Conservation (phyloP, 2,329 filamentous ascomycete species). For the Orbilia brochopaga region DNA sequence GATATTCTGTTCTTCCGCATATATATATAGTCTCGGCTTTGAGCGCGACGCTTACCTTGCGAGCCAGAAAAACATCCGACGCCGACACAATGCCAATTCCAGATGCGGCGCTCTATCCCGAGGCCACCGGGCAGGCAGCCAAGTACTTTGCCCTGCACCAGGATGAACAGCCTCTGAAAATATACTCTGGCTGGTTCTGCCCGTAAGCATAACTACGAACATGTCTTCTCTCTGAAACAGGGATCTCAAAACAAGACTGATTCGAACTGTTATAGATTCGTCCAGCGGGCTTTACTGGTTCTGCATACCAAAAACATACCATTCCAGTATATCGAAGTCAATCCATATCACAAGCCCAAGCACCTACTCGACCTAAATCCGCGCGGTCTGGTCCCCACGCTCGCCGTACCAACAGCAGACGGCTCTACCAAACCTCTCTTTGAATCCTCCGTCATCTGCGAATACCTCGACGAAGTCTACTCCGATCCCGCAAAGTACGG, state of each 20-base stretch:
- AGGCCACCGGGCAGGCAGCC: constrained; percentile 43
- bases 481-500: constrained; percentile 58
- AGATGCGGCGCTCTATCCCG: constrained; percentile 34
- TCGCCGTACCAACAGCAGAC: constrained; percentile 58
- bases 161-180: constrained; percentile 64
- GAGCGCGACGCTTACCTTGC: too few relatives aligned
- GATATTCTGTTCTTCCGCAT: too few relatives aligned
- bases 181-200: constrained; percentile 79
- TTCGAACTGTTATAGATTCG: not conserved
- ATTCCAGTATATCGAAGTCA: constrained; percentile 78
- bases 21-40: too few relatives aligned
- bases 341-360: constrained; percentile 75
- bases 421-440: constrained; percentile 66
- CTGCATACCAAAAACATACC: constrained; percentile 28
- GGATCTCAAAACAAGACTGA: too few relatives aligned
- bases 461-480: constrained; percentile 77
- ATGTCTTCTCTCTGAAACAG: too few relatives aligned
- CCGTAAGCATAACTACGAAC: constrained; percentile 58
- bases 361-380: constrained; percentile 75
- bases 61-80: too few relatives aligned
- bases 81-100: constrained; percentile 29
- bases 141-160: constrained; percentile 30
- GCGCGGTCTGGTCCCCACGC: constrained; percentile 74
- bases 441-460: constrained; percentile 74
- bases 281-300: constrained; percentile 16